A percentile compares a stretch with the other conserved stretches of the same genome.
Conservation (phyloP, 352 stramenopile species). For the Globisporangium emineosum region DNA sequence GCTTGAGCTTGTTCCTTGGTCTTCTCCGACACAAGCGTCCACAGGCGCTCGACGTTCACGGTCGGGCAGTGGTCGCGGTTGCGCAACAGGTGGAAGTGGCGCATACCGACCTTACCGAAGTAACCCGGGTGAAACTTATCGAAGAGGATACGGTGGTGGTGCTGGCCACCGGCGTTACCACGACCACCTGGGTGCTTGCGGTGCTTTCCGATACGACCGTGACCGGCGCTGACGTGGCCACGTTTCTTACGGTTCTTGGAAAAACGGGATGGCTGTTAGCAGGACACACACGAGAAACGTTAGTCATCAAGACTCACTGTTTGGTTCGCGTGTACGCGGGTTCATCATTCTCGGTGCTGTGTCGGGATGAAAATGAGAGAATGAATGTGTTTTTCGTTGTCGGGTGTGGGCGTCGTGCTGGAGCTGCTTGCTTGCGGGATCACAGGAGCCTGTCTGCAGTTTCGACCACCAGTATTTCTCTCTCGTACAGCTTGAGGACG, state of each 20-base stretch:
- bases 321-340: background rate
- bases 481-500: too few species aligned
- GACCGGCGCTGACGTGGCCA: conserved; percentile 98
- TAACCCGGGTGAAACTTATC: conserved; percentile 99
- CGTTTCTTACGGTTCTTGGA: conserved; percentile 99
- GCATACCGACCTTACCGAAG: conserved; percentile 99
- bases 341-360: background rate
- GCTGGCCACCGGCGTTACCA: conserved; percentile 99
- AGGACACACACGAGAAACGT: conserved; percentile 1
- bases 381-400: background rate
- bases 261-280: conserved; percentile 73
- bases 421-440: background rate
- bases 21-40: conserved; percentile 97
- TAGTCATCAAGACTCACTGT: background rate
- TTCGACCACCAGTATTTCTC: too few species aligned
- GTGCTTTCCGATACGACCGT: conserved; percentile 99
- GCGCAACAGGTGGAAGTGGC: conserved; percentile 97
- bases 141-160: conserved; percentile 99
- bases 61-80: conserved; percentile 97
- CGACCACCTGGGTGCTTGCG: conserved; percentile 99
- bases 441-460: background rate
- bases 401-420: too few species aligned
- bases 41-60: conserved; percentile 99
- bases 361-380: background rate
- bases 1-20: conserved; percentile 96